A percentile compares a stretch with the other conserved stretches of the same genome.
Evolutionary conservation across 73 alveolate genomes (phyloP).

Genomic region (Stentor coeruleus): DNA sequence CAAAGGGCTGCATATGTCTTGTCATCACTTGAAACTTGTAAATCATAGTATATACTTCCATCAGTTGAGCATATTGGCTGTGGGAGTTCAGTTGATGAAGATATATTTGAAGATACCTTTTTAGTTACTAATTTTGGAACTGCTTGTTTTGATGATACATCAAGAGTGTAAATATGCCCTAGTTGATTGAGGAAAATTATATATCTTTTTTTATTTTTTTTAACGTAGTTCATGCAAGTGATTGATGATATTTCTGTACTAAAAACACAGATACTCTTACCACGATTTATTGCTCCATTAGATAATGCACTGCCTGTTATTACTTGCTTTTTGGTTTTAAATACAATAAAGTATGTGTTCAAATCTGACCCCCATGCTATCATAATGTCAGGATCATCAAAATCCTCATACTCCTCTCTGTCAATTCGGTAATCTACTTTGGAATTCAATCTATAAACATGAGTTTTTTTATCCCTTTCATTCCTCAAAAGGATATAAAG

Average conservation of each 20-base stretch:
- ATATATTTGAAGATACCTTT: background rate
- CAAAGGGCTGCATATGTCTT: background rate
- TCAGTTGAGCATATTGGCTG: background rate
- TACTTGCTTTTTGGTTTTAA: background rate
- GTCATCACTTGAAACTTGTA: background rate
- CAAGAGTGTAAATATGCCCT: background rate
- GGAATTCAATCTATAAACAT: background rate
- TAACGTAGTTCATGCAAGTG: background rate
- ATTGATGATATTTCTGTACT: background rate
- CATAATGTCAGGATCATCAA: background rate
- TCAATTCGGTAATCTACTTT: too few relatives aligned
- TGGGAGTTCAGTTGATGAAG: background rate
- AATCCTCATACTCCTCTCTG: background rate
- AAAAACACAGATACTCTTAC: background rate
- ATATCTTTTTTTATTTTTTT: background rate
- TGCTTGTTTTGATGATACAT: background rate
- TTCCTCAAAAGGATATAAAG: background rate
- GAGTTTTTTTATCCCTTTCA: background rate
- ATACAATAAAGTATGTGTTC: background rate
- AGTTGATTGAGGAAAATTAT: background rate
- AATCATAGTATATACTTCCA: background rate
- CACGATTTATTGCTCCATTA: background rate
- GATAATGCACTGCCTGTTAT: background rate
- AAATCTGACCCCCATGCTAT: background rate
- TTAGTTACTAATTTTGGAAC: background rate